Evolutionary conservation across 805 yeast species (phyloP), one percentile per base, ranked within the genome.

Genomic region (Pichia rugopelliculosa): DNA sequence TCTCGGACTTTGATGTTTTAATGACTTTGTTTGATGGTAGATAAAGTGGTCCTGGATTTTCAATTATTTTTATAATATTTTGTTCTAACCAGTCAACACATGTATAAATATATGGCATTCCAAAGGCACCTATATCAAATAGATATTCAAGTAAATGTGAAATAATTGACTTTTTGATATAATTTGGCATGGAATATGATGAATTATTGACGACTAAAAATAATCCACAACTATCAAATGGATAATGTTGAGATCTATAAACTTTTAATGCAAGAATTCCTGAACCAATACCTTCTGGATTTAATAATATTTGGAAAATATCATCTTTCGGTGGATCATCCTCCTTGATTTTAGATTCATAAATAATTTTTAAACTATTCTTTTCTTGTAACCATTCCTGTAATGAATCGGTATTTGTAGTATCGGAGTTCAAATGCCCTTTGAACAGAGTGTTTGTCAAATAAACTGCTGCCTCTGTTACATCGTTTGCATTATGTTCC

Each of bases 61-160:
- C 77, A 10, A 85, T 74, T 13, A 89, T 71, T 3, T 64, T 62
- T 6, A 70, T 64, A 39, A 83, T 66, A 55, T 85, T 77, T 15
- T 76, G 81, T 53, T 84, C 82, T 17, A 90, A 57, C 90, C 95
- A 89, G 52, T 88, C 95, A 44, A 79, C 69, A n/a, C 87, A 69
- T 6, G 80, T 68, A 59, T 71, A 84, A 1, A 89, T 62, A 66
- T 82, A 76, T 57, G 85, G 79, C 56, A 80, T 87, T 1, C 96
- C 96, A 4, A 83, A 26, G 6, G 80, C 56, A 11, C 70, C 68
- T 30, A 68, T 64, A 2, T 70, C 68, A 4, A 65, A 55, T 2
- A 82, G 55, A 52, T 74, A 70, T 11, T 65, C 59, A n/a, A 75
- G 56, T 25, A 82, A 60, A 33, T 72, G 74, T 18, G 72, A 64